Percentiles rank a stretch among this genome's conserved stretches.
These are phyloP conservation scores for Phyllosticta citribraziliensis DNA, from an alignment of 2,329 filamentous ascomycete species.

Conservation along the genomic window DNA sequence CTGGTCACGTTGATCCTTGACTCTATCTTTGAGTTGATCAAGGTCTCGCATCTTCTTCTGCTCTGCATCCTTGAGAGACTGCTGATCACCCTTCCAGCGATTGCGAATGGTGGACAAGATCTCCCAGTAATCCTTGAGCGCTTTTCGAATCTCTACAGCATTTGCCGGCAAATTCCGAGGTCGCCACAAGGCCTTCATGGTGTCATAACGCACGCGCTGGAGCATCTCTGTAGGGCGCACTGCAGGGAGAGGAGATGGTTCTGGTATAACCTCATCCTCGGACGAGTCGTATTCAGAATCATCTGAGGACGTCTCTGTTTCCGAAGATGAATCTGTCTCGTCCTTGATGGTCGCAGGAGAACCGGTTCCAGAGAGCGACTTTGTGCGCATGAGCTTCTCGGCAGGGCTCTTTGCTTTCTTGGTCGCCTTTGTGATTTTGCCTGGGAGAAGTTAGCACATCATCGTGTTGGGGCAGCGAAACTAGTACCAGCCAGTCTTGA, in stretches of 20 bases:
- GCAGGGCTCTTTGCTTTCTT: conserved; percentile 16
- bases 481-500: conserved; percentile 25
- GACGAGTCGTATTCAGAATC: conserved; percentile 43
- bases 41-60: conserved; percentile 46
- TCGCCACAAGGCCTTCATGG: conserved; percentile 52
- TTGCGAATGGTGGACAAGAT: conserved; percentile 51
- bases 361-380: background rate
- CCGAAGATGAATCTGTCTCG: conserved; percentile 36
- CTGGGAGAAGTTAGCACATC: conserved; percentile 8
- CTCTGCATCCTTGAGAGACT: conserved; percentile 48
- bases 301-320: conserved; percentile 39
- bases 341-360: conserved; percentile 14
- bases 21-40: conserved; percentile 45
- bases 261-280: conserved; percentile 40
- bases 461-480: background rate
- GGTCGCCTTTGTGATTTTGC: conserved; percentile 24
- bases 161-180: conserved; percentile 41
- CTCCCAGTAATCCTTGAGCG: conserved; percentile 49
- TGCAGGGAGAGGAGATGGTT: conserved; percentile 45
- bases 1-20: conserved; percentile 47
- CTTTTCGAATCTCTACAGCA: conserved; percentile 43
- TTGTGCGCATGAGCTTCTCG: conserved; percentile 5
- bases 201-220: conserved; percentile 47
- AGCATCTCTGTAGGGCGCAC: conserved; percentile 43
- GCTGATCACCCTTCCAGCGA: conserved; percentile 49